Percentiles rank a stretch among this genome's conserved stretches.
Evolutionary conservation across 768 basidiomycete genomes (phyloP).

Genomic region (Pisolithus sp.): DNA sequence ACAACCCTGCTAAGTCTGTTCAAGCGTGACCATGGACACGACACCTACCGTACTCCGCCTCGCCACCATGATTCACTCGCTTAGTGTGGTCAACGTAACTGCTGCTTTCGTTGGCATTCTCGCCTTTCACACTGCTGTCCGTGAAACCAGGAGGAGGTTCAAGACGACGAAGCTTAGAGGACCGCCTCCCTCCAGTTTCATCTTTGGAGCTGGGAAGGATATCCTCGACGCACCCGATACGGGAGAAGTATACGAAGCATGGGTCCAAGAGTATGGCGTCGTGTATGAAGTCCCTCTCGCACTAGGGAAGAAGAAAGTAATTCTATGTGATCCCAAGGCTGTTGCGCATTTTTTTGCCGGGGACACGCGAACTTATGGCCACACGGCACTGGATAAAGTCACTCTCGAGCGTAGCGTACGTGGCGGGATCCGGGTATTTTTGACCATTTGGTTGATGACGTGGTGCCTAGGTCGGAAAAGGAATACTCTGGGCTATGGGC

Average conservation of each 20-base stretch:
- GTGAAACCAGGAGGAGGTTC: not conserved
- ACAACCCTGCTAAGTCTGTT: no score
- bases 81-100: no score
- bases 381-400: conserved; percentile 27
- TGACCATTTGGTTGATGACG: not conserved
- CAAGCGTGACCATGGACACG: no score
- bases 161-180: not conserved
- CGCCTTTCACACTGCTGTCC: not conserved
- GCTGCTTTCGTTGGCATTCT: no score
- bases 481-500: not conserved
- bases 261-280: conserved; percentile 40
- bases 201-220: not conserved
- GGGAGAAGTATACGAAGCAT: conserved; percentile 31
- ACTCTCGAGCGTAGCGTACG: conserved; percentile 32
- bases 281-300: conserved; percentile 34
- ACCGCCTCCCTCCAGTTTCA: not conserved
- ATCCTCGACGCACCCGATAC: not conserved
- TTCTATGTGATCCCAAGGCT: conserved; percentile 42
- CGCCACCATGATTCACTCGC: no score
- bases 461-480: conserved; percentile 17
- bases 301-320: conserved; percentile 30
- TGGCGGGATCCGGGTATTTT: not conserved
- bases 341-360: conserved; percentile 42
- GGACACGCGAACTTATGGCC: conserved; percentile 43
- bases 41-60: no score